Evolutionary conservation across 2,329 filamentous ascomycete genomes (phyloP).

Genomic region (Hirsutella minnesotensis): DNA sequence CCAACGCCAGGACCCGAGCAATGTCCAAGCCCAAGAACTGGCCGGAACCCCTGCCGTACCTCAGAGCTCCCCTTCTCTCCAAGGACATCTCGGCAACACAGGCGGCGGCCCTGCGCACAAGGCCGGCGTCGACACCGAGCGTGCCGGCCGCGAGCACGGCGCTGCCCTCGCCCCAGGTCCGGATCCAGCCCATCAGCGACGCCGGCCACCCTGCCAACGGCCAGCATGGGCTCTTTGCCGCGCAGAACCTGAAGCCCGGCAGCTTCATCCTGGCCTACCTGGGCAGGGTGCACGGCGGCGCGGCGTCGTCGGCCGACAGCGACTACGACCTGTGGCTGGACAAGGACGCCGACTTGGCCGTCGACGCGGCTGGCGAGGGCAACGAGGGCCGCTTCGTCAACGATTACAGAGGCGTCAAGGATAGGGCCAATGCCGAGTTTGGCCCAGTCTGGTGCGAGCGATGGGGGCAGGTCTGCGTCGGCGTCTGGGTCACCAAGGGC

Average conservation of each 20-base stretch:
- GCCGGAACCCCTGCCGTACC: slow-evolving; percentile 41
- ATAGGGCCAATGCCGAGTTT: slow-evolving; percentile 46
- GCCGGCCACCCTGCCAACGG: slow-evolving; percentile 43
- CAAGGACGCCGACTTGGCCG: slow-evolving; percentile 37
- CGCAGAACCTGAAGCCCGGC: slow-evolving; percentile 38
- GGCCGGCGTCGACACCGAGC: slow-evolving; percentile 8
- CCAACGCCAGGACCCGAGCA: not conserved
- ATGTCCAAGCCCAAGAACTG: slow-evolving; percentile 43
- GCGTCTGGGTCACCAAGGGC: slow-evolving; percentile 38
- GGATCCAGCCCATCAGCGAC: slow-evolving; percentile 39
- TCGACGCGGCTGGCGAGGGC: slow-evolving; percentile 45
- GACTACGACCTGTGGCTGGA: slow-evolving; percentile 58
- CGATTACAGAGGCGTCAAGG: slow-evolving; percentile 49
- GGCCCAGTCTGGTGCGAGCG: slow-evolving; percentile 43
- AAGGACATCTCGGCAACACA: slow-evolving; percentile 31
- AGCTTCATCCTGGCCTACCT: slow-evolving; percentile 50
- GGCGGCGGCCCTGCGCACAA: slow-evolving; percentile 22
- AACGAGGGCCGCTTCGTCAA: slow-evolving; percentile 58
- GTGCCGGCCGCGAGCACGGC: slow-evolving; percentile 17
- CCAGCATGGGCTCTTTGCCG: slow-evolving; percentile 50
- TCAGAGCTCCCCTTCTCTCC: slow-evolving; percentile 36
- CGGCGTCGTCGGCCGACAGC: slow-evolving; percentile 16
- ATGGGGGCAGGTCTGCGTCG: slow-evolving; percentile 41
- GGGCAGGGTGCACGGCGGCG: slow-evolving; percentile 38
- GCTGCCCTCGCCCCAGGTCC: slow-evolving; percentile 37